These are phyloP conservation scores for Byssochlamys sp. DNA, from an alignment of 2,329 filamentous ascomycete genomes.

Conservation along the genomic window DNA sequence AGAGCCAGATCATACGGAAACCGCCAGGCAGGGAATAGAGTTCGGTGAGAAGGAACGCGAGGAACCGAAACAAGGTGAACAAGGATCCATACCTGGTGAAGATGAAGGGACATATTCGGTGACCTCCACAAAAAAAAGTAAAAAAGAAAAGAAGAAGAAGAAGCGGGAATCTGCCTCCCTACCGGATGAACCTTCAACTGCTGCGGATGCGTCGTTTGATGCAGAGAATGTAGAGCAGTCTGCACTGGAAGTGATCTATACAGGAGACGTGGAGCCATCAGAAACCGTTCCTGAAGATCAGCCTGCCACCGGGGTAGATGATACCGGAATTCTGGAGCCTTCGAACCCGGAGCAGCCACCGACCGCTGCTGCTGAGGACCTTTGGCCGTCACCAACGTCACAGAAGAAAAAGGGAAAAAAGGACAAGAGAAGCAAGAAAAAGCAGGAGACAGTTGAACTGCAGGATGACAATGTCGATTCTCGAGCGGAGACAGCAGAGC, in stretches of 20 bases:
- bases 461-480: not conserved
- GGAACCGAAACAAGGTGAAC: not conserved
- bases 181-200: not conserved
- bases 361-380: constrained; percentile 1
- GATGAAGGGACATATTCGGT: not conserved
- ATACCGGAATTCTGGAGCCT: not conserved
- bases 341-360: not conserved
- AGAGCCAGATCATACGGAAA: not conserved
- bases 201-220: not conserved
- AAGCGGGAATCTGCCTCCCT: not conserved
- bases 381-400: constrained; percentile 9
- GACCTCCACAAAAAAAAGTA: constrained; percentile 2
- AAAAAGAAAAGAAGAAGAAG: constrained; percentile 2
- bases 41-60: not conserved
- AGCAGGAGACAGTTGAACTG: not conserved
- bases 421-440: not conserved
- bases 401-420: constrained; percentile 15
- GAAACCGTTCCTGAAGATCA: not conserved
- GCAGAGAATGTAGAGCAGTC: not conserved
- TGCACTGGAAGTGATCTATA: not conserved
- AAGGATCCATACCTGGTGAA: not conserved
- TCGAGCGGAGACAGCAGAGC: not conserved
- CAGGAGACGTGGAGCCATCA: not conserved
- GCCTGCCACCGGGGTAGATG: not conserved
- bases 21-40: not conserved